Conservation (phyloP, 1,284 basidiomycete species). For the Boletellus deceptivus region DNA sequence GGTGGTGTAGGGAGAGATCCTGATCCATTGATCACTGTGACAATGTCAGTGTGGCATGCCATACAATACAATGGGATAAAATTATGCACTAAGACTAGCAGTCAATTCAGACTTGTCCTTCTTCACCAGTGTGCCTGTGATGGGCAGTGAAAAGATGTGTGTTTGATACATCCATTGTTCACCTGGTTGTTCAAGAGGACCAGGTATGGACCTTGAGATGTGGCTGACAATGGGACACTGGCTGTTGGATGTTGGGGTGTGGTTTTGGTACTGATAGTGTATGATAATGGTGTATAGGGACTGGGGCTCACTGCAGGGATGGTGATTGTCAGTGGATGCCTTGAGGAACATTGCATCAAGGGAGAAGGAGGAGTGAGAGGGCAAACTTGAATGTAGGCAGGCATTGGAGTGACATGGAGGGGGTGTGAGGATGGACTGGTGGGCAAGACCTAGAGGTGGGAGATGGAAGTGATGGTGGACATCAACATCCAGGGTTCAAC, state of each 20-base stretch:
- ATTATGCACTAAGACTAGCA: slow-evolving; percentile 22
- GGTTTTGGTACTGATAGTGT: slow-evolving; percentile 31
- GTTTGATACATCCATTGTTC: slow-evolving; percentile 53
- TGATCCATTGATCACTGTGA: slow-evolving; percentile 26
- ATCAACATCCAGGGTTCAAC: slow-evolving; percentile 23
- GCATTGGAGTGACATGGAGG: slow-evolving; percentile 16
- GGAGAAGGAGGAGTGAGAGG: slow-evolving; percentile 36
- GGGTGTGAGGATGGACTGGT: slow-evolving; percentile 13
- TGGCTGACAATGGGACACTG: slow-evolving; percentile 23
- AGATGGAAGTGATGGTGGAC: slow-evolving; percentile 23
- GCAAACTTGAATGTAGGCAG: slow-evolving; percentile 29
- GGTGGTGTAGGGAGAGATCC: slow-evolving; percentile 18
- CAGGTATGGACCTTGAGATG: slow-evolving; percentile 17
- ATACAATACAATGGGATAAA: slow-evolving; percentile 1
- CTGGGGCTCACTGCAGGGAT: slow-evolving; percentile 29
- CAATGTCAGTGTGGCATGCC: slow-evolving; percentile 11
- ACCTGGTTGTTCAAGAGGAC: slow-evolving; percentile 22
- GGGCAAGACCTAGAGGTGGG: not conserved
- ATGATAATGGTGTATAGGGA: slow-evolving; percentile 33
- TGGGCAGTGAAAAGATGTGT: slow-evolving; percentile 66
- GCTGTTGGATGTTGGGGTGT: slow-evolving; percentile 12
- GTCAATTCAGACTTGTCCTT: slow-evolving; percentile 46
- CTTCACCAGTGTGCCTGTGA: slow-evolving; percentile 66
- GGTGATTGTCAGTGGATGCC: slow-evolving; percentile 42
- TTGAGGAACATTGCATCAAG: slow-evolving; percentile 65